Base-by-base conservation (phyloP, 2,329 filamentous ascomycete species). In the Clonostachys solani region DNA sequence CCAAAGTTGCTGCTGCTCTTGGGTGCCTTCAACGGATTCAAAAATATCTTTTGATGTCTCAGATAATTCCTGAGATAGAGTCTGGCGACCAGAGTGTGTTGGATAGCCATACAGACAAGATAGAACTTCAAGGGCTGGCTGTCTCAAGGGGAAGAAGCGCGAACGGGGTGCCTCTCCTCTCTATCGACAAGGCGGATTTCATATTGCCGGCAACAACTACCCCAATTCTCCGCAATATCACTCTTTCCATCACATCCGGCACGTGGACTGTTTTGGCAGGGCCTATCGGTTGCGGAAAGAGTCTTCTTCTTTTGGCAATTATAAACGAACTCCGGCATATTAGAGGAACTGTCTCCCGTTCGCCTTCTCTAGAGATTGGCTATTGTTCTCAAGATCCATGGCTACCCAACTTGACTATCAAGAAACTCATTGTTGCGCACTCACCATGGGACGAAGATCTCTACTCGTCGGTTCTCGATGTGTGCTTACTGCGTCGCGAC, bases 201-300 rank as follows among this genome's bases (percentile, higher is more conserved):
- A 29, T 29, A 29, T 29, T 29, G 8, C 23, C 23, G 1, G 23
- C 23, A 10, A 29, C 23, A 29, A 50, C 40, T 4, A 46, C 44
- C 6, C 12, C 46, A 1, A 43, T 65, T 2, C 49, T 68, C 2
- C 50, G 50, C 1, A 45, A 58, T 2, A 54, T 68, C 10, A 54
- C 50, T 15, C 16, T 66, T 7, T 17, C 12, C 0, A 33, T 67
- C 3, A 18, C 10, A 7, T 17, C 17, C 12, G 19, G 23, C 37
- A n/a, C 23, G 5, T 33, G 33, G 23, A 41, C n/a, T 29, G 35
- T 42, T 19, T 10, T 45, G 10, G 23, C 33, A n/a, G 45, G 45
- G 13, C 40, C 29, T 29, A 41, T 47, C 13, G 72, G 70, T 1
- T 67, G 66, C 17, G 71, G 72, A 16, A 75, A 75, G 44, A 66